Evolutionary conservation across 1,139 yeast species (phyloP).

Genomic region (Kodamaea arcana): DNA sequence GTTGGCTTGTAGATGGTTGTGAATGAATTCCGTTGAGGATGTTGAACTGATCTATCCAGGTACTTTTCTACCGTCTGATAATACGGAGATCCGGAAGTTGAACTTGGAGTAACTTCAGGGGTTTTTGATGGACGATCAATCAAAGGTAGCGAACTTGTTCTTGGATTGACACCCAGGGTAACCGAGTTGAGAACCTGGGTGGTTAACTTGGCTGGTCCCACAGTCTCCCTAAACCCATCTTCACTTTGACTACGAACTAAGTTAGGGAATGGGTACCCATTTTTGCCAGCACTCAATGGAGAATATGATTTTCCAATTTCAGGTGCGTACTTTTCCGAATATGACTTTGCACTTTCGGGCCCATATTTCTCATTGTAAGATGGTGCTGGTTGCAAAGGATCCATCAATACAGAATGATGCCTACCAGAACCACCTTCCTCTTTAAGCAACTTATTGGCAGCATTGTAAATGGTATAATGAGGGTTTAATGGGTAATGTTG

Average conservation of each 20-base stretch:
- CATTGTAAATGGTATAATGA: slow-evolving; percentile 28
- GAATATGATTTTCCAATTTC: slow-evolving; percentile 10
- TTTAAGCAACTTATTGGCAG: slow-evolving; percentile 9
- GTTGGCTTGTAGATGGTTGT: slow-evolving; percentile 17
- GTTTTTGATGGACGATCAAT: slow-evolving; percentile 13
- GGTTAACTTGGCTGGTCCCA: not conserved
- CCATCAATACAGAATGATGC: slow-evolving; percentile 29
- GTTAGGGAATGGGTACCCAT: slow-evolving; percentile 13
- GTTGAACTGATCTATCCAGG: slow-evolving; percentile 1
- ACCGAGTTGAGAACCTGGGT: slow-evolving; percentile 1
- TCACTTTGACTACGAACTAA: slow-evolving; percentile 5
- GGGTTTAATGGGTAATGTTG: slow-evolving; percentile 39
- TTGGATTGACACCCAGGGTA: slow-evolving; percentile 1
- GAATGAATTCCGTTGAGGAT: slow-evolving; percentile 14
- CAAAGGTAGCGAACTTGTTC: slow-evolving; percentile 24
- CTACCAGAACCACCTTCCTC: slow-evolving; percentile 11
- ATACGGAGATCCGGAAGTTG: not conserved
- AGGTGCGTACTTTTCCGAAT: not conserved
- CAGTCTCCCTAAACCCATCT: not conserved
- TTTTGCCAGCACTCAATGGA: slow-evolving; percentile 12
- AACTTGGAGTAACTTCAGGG: slow-evolving; percentile 1
- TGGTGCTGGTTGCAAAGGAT: slow-evolving; percentile 33
- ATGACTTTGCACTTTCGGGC: not conserved
- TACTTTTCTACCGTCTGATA: slow-evolving; percentile 1
- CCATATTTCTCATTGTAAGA: slow-evolving; percentile 1